A percentile compares a stretch with the other conserved stretches of the same genome.
These are phyloP conservation scores for Suillus paluster DNA, from an alignment of 768 basidiomycete genomes.

Conservation along the genomic window DNA sequence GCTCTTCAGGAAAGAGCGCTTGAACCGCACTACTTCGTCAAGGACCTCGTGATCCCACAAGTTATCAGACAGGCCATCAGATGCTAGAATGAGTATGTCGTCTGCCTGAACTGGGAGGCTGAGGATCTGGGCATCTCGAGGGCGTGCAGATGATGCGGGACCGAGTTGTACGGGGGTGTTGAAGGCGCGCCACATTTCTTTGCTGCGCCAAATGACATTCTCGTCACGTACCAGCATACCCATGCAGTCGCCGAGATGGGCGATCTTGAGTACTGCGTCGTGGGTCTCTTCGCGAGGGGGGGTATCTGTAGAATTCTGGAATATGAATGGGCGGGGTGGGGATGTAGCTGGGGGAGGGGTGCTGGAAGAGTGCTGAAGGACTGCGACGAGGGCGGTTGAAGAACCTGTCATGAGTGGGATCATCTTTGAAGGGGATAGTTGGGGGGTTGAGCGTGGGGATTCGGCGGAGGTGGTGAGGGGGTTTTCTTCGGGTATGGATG, in stretches of 20 bases:
- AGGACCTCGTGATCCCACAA: constrained; percentile 88
- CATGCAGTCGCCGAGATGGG: constrained; percentile 88
- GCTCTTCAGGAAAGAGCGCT: constrained; percentile 38
- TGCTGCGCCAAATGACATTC: constrained; percentile 80
- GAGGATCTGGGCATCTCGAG: constrained; percentile 69
- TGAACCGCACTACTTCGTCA: constrained; percentile 75
- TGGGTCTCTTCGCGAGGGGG: constrained; percentile 38
- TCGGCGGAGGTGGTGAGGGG: constrained; percentile 8
- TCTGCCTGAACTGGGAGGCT: constrained; percentile 70
- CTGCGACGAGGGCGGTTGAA: constrained; percentile 69
- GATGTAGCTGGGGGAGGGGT: constrained; percentile 18
- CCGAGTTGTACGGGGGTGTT: constrained; percentile 72
- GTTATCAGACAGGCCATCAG: constrained; percentile 85
- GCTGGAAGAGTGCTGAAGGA: constrained; percentile 51
- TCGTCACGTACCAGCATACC: constrained; percentile 83
- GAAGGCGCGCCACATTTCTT: constrained; percentile 93
- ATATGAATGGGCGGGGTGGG: constrained; percentile 21
- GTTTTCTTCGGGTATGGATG: constrained; percentile 27
- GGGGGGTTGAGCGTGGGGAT: not conserved
- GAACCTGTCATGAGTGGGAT: constrained; percentile 61
- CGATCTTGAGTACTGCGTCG: constrained; percentile 75
- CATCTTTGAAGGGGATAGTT: constrained; percentile 24
- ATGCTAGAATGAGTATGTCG: constrained; percentile 81
- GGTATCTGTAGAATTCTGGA: constrained; percentile 18
- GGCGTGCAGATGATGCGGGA: constrained; percentile 61